Evolutionary conservation across 352 stramenopile genomes (phyloP).

Genomic region (Pilasporangium apinafurcum): DNA sequence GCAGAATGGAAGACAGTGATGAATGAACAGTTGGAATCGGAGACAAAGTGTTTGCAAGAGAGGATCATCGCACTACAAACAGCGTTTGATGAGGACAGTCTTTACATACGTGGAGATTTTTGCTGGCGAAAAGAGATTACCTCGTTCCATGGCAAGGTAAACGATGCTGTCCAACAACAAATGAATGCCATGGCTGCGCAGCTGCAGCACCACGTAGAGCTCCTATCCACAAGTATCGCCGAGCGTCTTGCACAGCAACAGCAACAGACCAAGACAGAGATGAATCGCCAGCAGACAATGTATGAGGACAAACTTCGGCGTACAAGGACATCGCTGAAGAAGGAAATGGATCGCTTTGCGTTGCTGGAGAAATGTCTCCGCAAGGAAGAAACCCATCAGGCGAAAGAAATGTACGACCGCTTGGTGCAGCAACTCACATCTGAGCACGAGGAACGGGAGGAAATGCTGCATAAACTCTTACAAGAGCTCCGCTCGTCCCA

Average conservation of each 20-base stretch:
- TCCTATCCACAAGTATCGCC: slow-evolving; percentile 22
- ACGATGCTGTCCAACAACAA: slow-evolving; percentile 22
- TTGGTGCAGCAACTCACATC: slow-evolving; percentile 31
- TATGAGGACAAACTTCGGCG: slow-evolving; percentile 50
- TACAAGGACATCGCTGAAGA: slow-evolving; percentile 37
- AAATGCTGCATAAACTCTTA: slow-evolving; percentile 35
- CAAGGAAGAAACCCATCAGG: slow-evolving; percentile 45
- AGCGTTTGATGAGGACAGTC: slow-evolving; percentile 46
- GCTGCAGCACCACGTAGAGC: slow-evolving; percentile 23
- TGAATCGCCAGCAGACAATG: slow-evolving; percentile 32
- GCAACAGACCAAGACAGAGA: slow-evolving; percentile 16
- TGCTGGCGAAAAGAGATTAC: slow-evolving; percentile 51
- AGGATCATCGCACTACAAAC: slow-evolving; percentile 28
- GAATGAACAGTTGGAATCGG: slow-evolving; percentile 16
- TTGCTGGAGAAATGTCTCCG: slow-evolving; percentile 57
- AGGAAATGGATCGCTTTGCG: slow-evolving; percentile 58
- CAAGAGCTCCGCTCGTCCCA: slow-evolving; percentile 43
- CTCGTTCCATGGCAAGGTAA: slow-evolving; percentile 36
- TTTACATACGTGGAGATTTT: slow-evolving; percentile 56
- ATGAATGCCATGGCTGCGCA: slow-evolving; percentile 11
- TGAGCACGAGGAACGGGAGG: slow-evolving; percentile 35
- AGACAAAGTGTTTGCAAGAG: slow-evolving; percentile 15
- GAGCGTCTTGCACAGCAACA: slow-evolving; percentile 33
- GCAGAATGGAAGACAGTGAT: slow-evolving; percentile 27
- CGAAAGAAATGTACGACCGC: slow-evolving; percentile 36